Evolutionary conservation across 495 filamentous ascomycete genomes (phyloP), one percentile per base, ranked within the genome.

Genomic region (Trichoderma erinaceum): DNA sequence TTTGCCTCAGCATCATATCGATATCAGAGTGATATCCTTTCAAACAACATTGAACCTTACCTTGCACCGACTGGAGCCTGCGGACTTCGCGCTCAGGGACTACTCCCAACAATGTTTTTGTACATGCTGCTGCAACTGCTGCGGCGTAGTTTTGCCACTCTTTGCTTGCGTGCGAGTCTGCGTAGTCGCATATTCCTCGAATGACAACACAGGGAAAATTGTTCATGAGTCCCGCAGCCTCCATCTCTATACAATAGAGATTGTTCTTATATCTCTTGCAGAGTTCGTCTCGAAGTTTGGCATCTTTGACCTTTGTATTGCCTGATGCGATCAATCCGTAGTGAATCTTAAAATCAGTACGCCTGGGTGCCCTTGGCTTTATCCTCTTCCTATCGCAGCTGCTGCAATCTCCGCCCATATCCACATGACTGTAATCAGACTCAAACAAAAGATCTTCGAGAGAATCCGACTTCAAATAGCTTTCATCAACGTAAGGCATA

Each of bases 231-330:
- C 81, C 81, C 11, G 80, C 82, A 18, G 78, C 75, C 66, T 84
- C 81, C 77, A 81, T 84, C 66, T 82, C 80, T 63, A 83, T 78
- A 48, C 77, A 82, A 1, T 81, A 68, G 16, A 82, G 38, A 2
- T 64, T 41, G 6, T 35, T 18, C 27, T 64, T 25, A 35, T 32
- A 41, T 41, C 0, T 4, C n/a, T 41, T 8, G 32, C 2, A 35
- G 2, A 64, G 29, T 21, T 71, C 70, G 48, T 70, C 52, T 27
- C 61, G 61, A 35, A 41, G 15, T 2, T 7, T 27, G 11, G 61
- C 25, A 35, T 64, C 61, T 11, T 64, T 64, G 29, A 64, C 29
- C 2, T 15, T 27, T 41, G 32, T 23, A 23, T 64, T 64, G 4
- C 61, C 38, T n/a, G 61, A 64, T 35, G 29, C 61, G 27, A 64